Conservation (phyloP, 495 filamentous ascomycete genomes). For the Aspergillus heteromorphus region DNA sequence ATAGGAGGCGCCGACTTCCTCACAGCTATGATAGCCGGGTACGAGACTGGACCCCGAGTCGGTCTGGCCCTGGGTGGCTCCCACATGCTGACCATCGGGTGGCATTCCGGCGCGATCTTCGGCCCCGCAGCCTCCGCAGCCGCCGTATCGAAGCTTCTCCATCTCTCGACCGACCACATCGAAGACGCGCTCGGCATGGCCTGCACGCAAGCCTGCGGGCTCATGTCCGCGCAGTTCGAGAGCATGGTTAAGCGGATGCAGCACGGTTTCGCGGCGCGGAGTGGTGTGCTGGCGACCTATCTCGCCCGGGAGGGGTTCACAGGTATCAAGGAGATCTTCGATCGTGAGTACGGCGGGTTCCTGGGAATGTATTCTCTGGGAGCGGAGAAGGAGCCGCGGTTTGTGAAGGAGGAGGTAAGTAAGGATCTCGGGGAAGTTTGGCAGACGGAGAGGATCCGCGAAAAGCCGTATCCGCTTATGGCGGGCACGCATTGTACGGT, state of each 20-base stretch:
- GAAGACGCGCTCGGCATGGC: conserved; percentile 25
- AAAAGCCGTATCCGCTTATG: conserved; percentile 39
- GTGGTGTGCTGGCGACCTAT: conserved; percentile 24
- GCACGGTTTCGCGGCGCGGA: conserved; percentile 36
- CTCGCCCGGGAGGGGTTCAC: conserved; percentile 21
- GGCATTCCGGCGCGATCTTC: conserved; percentile 40
- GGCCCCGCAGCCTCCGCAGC: conserved; percentile 31
- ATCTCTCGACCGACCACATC: conserved; percentile 21
- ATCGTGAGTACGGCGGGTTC: conserved; percentile 40
- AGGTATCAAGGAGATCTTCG: conserved; percentile 42
- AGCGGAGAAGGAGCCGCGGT: conserved; percentile 24
- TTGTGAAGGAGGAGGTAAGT: conserved; percentile 21
- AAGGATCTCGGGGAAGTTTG: conserved; percentile 33
- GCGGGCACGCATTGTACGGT: conserved; percentile 28
- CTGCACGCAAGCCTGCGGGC: conserved; percentile 14
- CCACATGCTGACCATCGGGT: conserved; percentile 21
- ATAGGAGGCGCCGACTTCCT: conserved; percentile 18
- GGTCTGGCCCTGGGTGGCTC: conserved; percentile 28
- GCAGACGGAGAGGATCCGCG: conserved; percentile 30
- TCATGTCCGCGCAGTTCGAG: conserved; percentile 39
- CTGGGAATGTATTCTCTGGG: conserved; percentile 32
- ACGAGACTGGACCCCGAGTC: conserved; percentile 33
- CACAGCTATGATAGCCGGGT: conserved; percentile 27
- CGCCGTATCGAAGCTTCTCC: conserved; percentile 28
- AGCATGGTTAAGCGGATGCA: conserved; percentile 37